Evolutionary conservation across 139 green algal species (phyloP), one percentile per base, ranked within the genome.

Genomic region (Tetradesmus lagerheimii): DNA sequence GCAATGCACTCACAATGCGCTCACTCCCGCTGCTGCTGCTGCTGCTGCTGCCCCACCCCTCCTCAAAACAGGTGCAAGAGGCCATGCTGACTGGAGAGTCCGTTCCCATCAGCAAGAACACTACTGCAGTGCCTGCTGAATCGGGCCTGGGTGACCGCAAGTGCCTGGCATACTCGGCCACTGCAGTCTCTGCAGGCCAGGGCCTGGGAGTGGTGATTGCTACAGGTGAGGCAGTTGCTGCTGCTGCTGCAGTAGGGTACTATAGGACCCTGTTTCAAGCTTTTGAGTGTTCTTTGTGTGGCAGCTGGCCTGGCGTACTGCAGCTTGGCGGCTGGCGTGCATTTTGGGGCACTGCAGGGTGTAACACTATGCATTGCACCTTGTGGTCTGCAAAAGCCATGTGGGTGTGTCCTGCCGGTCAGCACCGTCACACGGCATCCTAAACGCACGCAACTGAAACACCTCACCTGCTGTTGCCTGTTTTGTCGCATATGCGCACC

Each of bases 11-110:
- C 6, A 27, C 25, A n/a, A 27, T 74, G 62, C 62, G 20, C 23
- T 11, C 25, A n/a, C 11, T 15, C 23, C 11, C 15, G 62, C 62
- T 74, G 62, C 62, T 74, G 62, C 62, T 29, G 62, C 62, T 74
- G 75, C 43, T 6, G 41, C 43, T 86, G n/a, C 80, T 53, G 34
- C 11, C 45, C 35, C 31, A 0, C 31, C 39, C 37, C 15, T 15
- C 43, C 37, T n/a, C n/a, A n/a, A n/a, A n/a, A 15, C 83, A 93
- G 90, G 47, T 92, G 75, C 88, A 92, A 57, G 94, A 98, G 83
- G 92, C 96, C 9, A 95, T 94, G 74, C 89, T 98, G 67, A 98
- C 96, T 9, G 96, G 96, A 16, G 96, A 98, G 92, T 97, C 94
- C 41, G 90, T 95, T 29, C 93, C 95, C 20, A 90, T 97, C 71